Evolutionary conservation across 2,329 filamentous ascomycete genomes (phyloP).

Genomic region (Fusarium mexicanum): DNA sequence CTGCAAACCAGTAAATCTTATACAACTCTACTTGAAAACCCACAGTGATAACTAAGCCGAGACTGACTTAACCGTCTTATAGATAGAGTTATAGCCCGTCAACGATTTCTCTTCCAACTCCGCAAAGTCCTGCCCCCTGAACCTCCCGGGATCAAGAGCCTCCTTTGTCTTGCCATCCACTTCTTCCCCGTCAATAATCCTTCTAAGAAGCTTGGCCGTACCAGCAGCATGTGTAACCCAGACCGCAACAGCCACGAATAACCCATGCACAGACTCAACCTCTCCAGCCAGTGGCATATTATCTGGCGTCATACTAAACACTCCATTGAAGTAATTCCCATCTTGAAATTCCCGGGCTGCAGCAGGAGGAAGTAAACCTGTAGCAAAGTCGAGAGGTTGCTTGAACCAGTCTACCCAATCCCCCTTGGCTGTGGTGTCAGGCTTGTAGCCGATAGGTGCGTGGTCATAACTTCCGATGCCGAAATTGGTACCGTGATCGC

Average conservation of each 20-base stretch:
- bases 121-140: conserved; percentile 14
- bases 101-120: conserved; percentile 30
- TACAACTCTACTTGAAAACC: accelerated
- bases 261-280: not conserved
- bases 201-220: conserved; percentile 25
- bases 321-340: conserved; percentile 31
- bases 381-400: conserved; percentile 19
- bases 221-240: conserved; percentile 39
- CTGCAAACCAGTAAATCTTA: accelerated
- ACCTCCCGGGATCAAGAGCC: conserved; percentile 33
- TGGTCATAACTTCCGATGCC: conserved; percentile 40
- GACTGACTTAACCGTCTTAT: conserved; percentile 29
- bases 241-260: conserved; percentile 34
- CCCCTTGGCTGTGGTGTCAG: conserved; percentile 25
- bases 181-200: conserved; percentile 11
- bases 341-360: conserved; percentile 11
- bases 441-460: conserved; percentile 11
- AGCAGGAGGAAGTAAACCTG: conserved; percentile 12
- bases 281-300: conserved; percentile 38
- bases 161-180: conserved; percentile 9
- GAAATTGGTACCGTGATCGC: conserved; percentile 34
- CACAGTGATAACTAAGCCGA: accelerated
- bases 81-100: conserved; percentile 36
- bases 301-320: conserved; percentile 42
- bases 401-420: conserved; percentile 30